These are phyloP conservation scores for Letharia lupina DNA, from an alignment of 495 filamentous ascomycete genomes.

Conservation along the genomic window DNA sequence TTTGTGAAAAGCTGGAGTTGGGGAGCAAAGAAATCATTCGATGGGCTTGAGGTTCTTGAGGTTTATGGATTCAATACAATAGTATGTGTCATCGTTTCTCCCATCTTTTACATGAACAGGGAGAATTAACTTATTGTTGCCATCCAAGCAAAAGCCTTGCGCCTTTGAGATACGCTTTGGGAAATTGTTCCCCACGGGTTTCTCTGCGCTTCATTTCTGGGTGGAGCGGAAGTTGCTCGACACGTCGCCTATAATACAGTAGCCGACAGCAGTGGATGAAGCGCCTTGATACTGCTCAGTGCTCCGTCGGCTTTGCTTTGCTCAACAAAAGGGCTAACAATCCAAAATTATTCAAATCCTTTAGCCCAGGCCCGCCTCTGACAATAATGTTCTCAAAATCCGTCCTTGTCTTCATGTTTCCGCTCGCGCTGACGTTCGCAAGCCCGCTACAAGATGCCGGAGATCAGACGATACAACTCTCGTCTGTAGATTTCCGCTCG, in stretches of 20 bases:
- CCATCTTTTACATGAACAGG: too few relatives aligned
- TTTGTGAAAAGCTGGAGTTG: too few relatives aligned
- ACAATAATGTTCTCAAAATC: background rate
- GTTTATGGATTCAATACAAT: too few relatives aligned
- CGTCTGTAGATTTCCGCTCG: background rate
- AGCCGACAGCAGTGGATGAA: background rate
- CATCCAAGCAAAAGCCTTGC: background rate
- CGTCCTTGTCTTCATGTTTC: background rate
- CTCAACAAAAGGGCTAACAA: background rate
- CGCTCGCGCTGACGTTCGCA: background rate
- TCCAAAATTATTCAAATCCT: background rate
- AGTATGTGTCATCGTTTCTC: too few relatives aligned
- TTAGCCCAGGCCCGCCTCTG: background rate
- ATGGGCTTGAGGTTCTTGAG: too few relatives aligned
- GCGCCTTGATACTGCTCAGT: background rate
- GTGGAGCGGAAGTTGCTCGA: background rate
- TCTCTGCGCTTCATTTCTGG: background rate
- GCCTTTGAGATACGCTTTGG: too few relatives aligned
- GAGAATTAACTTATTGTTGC: background rate
- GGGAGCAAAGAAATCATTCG: too few relatives aligned
- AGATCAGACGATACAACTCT: background rate
- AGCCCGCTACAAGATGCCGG: background rate
- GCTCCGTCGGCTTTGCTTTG: background rate
- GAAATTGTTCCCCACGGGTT: background rate
- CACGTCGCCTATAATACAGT: background rate